These are phyloP conservation scores for Alternaria sp. DNA, from an alignment of 2,329 filamentous ascomycete species.

Conservation along the genomic window DNA sequence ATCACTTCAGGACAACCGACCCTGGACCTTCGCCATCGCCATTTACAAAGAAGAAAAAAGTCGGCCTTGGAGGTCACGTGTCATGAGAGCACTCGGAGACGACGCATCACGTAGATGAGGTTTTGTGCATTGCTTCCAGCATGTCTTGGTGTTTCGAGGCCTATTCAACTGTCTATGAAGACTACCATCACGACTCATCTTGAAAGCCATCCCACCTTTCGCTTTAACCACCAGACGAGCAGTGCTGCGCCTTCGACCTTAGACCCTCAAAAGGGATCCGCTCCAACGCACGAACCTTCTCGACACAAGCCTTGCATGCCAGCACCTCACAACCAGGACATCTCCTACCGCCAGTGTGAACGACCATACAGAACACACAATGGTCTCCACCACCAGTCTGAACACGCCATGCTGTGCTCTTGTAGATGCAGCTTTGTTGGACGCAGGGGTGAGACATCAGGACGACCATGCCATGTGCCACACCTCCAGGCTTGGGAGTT, in stretches of 20 bases:
- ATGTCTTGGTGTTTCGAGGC: not conserved
- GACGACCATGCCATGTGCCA: conserved; percentile 21
- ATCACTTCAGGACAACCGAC: not conserved
- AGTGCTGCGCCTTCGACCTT: conserved; percentile 4
- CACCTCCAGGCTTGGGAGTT: not conserved
- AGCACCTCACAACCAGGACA: conserved; percentile 28
- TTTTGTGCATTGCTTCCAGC: not conserved
- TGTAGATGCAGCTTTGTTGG: conserved; percentile 11
- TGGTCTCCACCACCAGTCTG: conserved; percentile 14
- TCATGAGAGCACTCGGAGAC: not conserved
- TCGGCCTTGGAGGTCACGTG: not conserved
- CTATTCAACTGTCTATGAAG: not conserved
- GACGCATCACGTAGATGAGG: not conserved
- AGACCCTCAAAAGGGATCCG: conserved; percentile 2
- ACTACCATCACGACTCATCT: not conserved
- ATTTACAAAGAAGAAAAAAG: not conserved
- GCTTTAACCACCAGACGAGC: conserved; percentile 8
- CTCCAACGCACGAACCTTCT: conserved; percentile 9
- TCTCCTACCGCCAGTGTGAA: not conserved
- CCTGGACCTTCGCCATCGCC: not conserved
- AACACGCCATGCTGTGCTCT: conserved; percentile 5
- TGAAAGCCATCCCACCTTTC: not conserved
- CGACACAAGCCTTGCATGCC: conserved; percentile 22
- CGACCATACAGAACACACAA: conserved; percentile 24
- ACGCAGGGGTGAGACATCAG: conserved; percentile 21